Evolutionary conservation across 768 basidiomycete genomes (phyloP).

Genomic region (Termitomyces sp.): DNA sequence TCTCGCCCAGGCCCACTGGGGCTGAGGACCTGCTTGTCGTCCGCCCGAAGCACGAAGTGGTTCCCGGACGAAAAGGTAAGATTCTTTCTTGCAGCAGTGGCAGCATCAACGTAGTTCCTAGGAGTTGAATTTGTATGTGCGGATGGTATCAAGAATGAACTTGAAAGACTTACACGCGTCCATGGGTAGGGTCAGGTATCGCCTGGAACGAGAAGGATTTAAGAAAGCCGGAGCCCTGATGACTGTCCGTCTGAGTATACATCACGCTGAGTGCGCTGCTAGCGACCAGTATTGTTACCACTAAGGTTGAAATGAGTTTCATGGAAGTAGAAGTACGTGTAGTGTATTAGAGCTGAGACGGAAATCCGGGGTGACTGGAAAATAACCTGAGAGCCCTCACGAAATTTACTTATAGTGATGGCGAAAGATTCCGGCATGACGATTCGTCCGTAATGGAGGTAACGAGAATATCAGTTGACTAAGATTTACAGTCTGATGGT

Average conservation of each 20-base stretch:
- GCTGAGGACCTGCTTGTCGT: slow-evolving; percentile 43
- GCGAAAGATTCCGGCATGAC: background rate
- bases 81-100: slow-evolving; percentile 49
- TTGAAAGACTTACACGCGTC: slow-evolving; percentile 47
- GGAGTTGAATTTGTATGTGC: background rate
- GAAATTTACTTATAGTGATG: background rate
- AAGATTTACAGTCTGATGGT: background rate
- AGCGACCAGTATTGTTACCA: slow-evolving; percentile 8
- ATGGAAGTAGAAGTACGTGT: background rate
- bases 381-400: background rate
- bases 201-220: slow-evolving; percentile 44
- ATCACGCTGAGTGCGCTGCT: slow-evolving; percentile 33
- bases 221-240: slow-evolving; percentile 44
- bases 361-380: background rate
- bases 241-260: slow-evolving; percentile 43
- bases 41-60: slow-evolving; percentile 54
- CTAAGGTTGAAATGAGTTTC: background rate
- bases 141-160: background rate
- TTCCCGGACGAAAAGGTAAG: slow-evolving; percentile 52
- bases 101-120: slow-evolving; percentile 18
- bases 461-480: background rate
- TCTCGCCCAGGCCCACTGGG: slow-evolving; percentile 52
- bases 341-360: background rate
- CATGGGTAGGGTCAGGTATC: slow-evolving; percentile 60
- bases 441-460: too few species aligned